Evolutionary conservation across 305 asterid genomes (phyloP), one percentile per base, ranked within the genome.

Genomic region (Plantago lanceolata): DNA sequence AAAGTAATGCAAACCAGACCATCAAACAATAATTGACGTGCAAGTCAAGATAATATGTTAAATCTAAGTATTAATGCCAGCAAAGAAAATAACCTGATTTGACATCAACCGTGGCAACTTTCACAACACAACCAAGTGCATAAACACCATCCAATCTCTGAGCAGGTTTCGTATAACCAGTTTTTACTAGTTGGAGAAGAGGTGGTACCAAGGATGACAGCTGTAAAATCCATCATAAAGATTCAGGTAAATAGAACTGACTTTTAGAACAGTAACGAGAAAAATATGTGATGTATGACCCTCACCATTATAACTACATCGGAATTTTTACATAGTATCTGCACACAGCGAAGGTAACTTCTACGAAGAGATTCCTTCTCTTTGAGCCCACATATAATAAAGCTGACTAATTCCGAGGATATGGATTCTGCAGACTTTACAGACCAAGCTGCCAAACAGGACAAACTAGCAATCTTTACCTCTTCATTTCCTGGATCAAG

Each of bases 401-500:
- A 91, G 71, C 87, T 71, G 68, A 86, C 63, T 20, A 84, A 45
- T 56, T 84, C 83, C 14, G 79, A 69, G 64, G 85, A 72, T 55
- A 90, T 61, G 69, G 91, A 82, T 69, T 82, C 94, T 17, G 81
- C 84, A 52, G 94, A 90, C 80, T 85, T 88, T 68, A 76, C 73
- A 6, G 86, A 88, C 99, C 99, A 94, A 53, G 85, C 76, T 62
- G 89, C 96, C 68, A 94, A 73, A 77, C 93, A 83, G 64, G 93
- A 76, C 74, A 94, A 80, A 73, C 77, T 69, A 49, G 97, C 95
- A 64, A 90, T 85, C 78, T 88, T 94, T 65, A 86, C 97, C 81
- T 94, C 99, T 71, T 94, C 99, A 84, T 90, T 94, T 65, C 97
- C 99, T 94, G 89, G 75, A 76, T n/a, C n/a, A n/a, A n/a, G n/a